Evolutionary conservation across 495 filamentous ascomycete genomes (phyloP).

Genomic region (Pyrenula aspistea): DNA sequence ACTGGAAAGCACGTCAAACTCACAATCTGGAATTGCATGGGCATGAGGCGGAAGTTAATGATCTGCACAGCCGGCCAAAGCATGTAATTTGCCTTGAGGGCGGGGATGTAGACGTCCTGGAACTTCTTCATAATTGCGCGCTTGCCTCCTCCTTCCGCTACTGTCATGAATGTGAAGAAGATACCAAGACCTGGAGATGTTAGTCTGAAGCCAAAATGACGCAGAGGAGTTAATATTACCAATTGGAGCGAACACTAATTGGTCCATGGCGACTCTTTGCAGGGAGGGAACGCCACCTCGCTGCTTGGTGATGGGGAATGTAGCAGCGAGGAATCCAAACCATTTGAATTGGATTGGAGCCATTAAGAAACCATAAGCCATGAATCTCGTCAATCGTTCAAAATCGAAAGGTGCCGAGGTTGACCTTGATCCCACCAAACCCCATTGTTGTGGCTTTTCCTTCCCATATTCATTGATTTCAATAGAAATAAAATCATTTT

Average conservation of each 20-base stretch:
- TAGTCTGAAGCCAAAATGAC: conserved; percentile 7
- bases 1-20: conserved; percentile 24
- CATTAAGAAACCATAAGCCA: conserved; percentile 93
- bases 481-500: conserved; percentile 67
- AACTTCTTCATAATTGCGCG: conserved; percentile 75
- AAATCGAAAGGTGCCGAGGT: conserved; percentile 86
- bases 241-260: conserved; percentile 88
- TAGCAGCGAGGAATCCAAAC: conserved; percentile 76
- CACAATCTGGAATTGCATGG: conserved; percentile 93
- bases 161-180: conserved; percentile 95
- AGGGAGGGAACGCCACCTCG: conserved; percentile 63
- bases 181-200: conserved; percentile 51
- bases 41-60: conserved; percentile 90
- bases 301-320: conserved; percentile 74
- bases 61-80: conserved; percentile 96
- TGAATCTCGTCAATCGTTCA: conserved; percentile 83
- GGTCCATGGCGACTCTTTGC: conserved; percentile 86
- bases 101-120: conserved; percentile 83
- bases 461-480: conserved; percentile 84
- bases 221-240: conserved; percentile 32
- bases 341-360: conserved; percentile 94
- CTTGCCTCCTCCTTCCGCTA: conserved; percentile 85
- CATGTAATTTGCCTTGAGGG: conserved; percentile 90
- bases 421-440: conserved; percentile 57
- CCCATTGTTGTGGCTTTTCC: conserved; percentile 55